Percentiles rank a stretch among this genome's conserved stretches.
Conservation (phyloP, 495 filamentous ascomycete genomes). For the Aspergillus wentii region DNA sequence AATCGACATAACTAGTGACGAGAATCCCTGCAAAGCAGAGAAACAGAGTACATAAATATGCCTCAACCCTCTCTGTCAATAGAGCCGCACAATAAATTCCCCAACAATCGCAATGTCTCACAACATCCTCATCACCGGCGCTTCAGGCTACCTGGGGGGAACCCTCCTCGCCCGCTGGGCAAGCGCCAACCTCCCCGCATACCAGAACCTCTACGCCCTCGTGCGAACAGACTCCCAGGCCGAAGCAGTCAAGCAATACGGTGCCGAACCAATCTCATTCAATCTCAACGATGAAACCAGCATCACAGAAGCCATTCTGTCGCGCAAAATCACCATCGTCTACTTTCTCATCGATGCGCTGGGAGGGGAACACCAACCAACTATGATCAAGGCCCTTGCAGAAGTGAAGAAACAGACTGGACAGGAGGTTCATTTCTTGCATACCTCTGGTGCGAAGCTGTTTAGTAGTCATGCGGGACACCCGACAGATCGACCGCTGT, state of each 20-base stretch:
- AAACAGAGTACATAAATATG: no score
- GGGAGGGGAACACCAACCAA: conserved; percentile 8
- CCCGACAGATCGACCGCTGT: conserved; percentile 24
- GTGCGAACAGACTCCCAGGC: conserved; percentile 39
- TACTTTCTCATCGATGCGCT: conserved; percentile 35
- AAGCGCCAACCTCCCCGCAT: conserved; percentile 27
- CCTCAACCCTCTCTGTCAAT: no score
- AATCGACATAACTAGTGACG: no score
- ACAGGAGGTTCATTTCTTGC: conserved; percentile 36
- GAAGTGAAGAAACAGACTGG: conserved; percentile 34
- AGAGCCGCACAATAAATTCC: no score
- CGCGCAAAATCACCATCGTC: conserved; percentile 39
- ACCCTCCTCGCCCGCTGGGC: conserved; percentile 36
- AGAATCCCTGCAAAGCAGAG: no score
- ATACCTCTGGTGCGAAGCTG: conserved; percentile 33
- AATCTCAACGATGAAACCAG: conserved; percentile 23
- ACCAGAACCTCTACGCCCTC: conserved; percentile 37
- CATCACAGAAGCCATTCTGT: conserved; percentile 24
- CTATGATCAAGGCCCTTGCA: conserved; percentile 37
- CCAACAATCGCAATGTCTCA: no score
- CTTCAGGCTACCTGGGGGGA: conserved; percentile 48
- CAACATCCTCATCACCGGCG: conserved; percentile 46
- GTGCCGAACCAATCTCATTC: conserved; percentile 32
- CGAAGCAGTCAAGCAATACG: conserved; percentile 33
- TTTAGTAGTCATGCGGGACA: conserved; percentile 28